Conservation (phyloP, 1,284 basidiomycete genomes). For the Taiwanofungus camphoratus region DNA sequence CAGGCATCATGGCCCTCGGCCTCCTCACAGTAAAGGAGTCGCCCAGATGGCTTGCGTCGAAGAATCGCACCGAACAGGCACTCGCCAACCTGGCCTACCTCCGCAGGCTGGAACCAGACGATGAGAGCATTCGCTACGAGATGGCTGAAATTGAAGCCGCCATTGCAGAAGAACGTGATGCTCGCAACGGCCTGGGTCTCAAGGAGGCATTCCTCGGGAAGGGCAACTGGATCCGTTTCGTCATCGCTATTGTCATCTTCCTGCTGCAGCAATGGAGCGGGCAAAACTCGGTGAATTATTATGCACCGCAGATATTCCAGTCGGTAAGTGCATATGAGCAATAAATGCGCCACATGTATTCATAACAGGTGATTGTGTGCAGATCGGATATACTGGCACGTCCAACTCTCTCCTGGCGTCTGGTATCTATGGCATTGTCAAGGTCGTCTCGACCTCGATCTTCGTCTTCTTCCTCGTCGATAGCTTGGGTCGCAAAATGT, state of each 20-base stretch:
- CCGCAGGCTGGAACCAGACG: conserved; percentile 44
- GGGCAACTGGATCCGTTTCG: conserved; percentile 67
- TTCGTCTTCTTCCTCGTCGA: conserved; percentile 60
- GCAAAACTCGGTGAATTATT: conserved; percentile 64
- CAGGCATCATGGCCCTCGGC: conserved; percentile 70
- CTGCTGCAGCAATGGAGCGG: conserved; percentile 64
- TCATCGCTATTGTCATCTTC: conserved; percentile 60
- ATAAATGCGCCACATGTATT: neutral
- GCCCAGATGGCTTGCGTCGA: conserved; percentile 31
- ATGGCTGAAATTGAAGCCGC: conserved; percentile 60
- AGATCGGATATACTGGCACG: conserved; percentile 62
- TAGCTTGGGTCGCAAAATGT: conserved; percentile 46
- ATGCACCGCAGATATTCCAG: conserved; percentile 69
- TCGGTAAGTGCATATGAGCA: conserved; percentile 38
- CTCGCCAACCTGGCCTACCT: conserved; percentile 43
- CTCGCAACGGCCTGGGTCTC: conserved; percentile 49
- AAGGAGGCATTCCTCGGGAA: conserved; percentile 70
- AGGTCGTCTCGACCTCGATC: conserved; percentile 63
- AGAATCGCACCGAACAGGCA: conserved; percentile 31
- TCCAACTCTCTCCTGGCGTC: conserved; percentile 69
- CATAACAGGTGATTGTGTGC: neutral
- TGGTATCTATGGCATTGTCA: conserved; percentile 78
- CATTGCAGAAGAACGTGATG: conserved; percentile 55
- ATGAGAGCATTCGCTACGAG: conserved; percentile 48
- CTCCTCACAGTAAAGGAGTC: conserved; percentile 61